A percentile compares a stretch with the other conserved stretches of the same genome.
Evolutionary conservation across 2,329 filamentous ascomycete genomes (phyloP).

Genomic region (Monilinia vaccinii-corymbosi): DNA sequence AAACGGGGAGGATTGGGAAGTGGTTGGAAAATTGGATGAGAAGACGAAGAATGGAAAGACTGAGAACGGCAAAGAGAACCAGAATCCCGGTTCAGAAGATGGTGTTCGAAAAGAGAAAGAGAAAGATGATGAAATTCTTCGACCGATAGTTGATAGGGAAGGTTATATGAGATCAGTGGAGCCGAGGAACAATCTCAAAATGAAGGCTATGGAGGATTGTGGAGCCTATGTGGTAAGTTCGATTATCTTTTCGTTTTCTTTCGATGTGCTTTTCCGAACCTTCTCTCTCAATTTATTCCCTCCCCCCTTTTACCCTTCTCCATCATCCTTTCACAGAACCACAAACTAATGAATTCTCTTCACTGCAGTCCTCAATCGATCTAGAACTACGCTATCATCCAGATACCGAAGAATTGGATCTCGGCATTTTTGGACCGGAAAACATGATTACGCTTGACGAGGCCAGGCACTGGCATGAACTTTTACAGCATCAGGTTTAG

Average conservation of each 20-base stretch:
- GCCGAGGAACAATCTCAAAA: not conserved
- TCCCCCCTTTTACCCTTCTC: not conserved
- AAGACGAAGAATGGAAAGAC: not conserved
- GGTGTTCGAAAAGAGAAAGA: not conserved
- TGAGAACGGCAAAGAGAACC: not conserved
- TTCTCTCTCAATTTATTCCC: not conserved
- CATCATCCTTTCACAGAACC: too few relatives aligned
- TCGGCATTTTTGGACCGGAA: conserved; percentile 26
- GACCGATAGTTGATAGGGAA: not conserved
- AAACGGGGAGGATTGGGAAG: conserved; percentile 10
- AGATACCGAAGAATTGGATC: conserved; percentile 18
- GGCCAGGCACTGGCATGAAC: conserved; percentile 12
- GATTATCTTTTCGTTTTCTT: not conserved
- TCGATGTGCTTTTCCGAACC: not conserved
- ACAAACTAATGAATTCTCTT: not conserved
- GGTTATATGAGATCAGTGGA: not conserved
- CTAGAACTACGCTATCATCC: conserved; percentile 24
- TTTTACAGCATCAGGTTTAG: not conserved
- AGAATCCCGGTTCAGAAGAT: not conserved
- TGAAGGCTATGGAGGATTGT: not conserved
- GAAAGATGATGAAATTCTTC: not conserved
- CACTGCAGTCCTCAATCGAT: conserved; percentile 26
- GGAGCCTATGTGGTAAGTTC: conserved; percentile 22
- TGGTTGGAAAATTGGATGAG: conserved; percentile 1
- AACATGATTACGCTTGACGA: conserved; percentile 17